Percentiles rank a stretch among this genome's conserved stretches.
Conservation (phyloP, 345 rosid genomes). For the Bruguiera parviflora region DNA sequence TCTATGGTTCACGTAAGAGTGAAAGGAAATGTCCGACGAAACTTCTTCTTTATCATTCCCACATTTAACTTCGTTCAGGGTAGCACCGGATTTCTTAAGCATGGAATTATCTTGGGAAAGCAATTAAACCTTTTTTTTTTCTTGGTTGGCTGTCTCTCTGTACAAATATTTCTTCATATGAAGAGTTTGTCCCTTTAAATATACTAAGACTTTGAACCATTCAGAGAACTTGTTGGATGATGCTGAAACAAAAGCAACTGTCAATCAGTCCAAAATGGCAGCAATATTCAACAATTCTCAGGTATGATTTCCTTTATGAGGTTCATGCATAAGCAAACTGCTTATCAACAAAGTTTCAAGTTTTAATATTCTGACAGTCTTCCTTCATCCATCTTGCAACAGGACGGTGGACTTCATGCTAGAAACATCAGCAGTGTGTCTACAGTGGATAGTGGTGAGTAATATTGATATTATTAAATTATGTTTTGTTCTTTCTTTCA, state of each 20-base stretch:
- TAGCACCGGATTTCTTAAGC: no score
- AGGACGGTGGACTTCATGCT: constrained; percentile 88
- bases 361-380: constrained; percentile 10
- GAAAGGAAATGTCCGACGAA: no score
- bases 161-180: no score
- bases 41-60: no score
- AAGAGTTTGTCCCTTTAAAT: neutral
- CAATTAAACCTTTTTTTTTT: no score
- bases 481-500: neutral
- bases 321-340: neutral
- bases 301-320: constrained; percentile 32
- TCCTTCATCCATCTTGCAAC: constrained; percentile 21
- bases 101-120: no score
- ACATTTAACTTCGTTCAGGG: no score
- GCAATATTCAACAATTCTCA: constrained; percentile 47
- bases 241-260: constrained; percentile 42
- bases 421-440: constrained; percentile 89
- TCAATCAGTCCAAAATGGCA: constrained; percentile 39
- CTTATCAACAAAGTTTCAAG: constrained; percentile 2
- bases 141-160: no score
- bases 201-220: constrained; percentile 3
- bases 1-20: no score
- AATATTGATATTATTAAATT: neutral
- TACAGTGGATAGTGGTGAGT: constrained; percentile 85
- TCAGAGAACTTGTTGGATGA: constrained; percentile 62